Evolutionary conservation across 2,329 filamentous ascomycete species (phyloP), one percentile per base, ranked within the genome.

Genomic region (Colletotrichum eleusines): DNA sequence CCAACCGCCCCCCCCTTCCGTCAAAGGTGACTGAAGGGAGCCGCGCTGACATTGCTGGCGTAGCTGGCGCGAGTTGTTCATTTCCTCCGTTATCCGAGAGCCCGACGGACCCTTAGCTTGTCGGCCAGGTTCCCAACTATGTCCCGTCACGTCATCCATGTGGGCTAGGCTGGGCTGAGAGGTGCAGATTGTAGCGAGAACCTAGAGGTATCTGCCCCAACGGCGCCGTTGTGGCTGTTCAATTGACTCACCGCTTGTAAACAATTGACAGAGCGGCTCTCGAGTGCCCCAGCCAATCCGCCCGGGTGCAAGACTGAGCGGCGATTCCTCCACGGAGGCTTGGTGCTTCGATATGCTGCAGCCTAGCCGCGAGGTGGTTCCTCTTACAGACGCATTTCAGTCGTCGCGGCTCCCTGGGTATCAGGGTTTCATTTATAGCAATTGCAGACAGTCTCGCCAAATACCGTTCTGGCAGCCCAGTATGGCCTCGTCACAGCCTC

Each of bases 361-460:
- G 69, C 69, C 69, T 71, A 46, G 69, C 51, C 31, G 23, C 16
- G 53, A 23, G 50, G 31, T 26, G 38, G 28, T 28, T 48, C 54
- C 38, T 69, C 31, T 66, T 46, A 20, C 31, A 23, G n/a, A 16
- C 59, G 48, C 58, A 42, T 54, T 54, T 42, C 28, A 57, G 33
- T 20, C 35, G 58, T 71, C 58, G 64, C 65, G 18, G 69, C 65
- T 63, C 38, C 28, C 58, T 71, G 58, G 53, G 44, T 67, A 50
- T 62, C 33, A 44, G 57, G 63, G 66, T 69, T 71, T 63, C 69
- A 71, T 71, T 69, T 71, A 71, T 71, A 71, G 69, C 59, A 71
- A 69, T 63, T 46, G 44, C 58, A 55, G 57, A 46, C 57, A 48
- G 28, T 51, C 18, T 44, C 53, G 38, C 53, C 35, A 26, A 54